Evolutionary conservation across 2,329 filamentous ascomycete genomes (phyloP).

Genomic region (Aspergillus nomiae): DNA sequence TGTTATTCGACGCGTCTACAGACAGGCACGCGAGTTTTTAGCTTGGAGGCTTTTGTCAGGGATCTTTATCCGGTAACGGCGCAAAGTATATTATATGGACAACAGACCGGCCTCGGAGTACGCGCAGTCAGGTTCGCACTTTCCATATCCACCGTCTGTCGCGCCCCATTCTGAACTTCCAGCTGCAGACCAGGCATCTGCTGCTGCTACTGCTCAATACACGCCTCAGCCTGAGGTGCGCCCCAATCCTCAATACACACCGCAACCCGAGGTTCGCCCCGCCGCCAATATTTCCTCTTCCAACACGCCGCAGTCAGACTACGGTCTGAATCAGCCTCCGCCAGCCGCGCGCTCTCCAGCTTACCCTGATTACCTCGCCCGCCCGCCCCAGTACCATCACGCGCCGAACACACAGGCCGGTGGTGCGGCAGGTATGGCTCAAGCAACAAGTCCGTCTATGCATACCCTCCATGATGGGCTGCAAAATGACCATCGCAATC

Average conservation of each 20-base stretch:
- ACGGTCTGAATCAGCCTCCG: conserved; percentile 73
- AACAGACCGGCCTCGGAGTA: conserved; percentile 70
- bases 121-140: conserved; percentile 83
- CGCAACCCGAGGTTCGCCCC: conserved; percentile 76
- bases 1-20: conserved; percentile 33
- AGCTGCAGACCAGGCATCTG: conserved; percentile 87
- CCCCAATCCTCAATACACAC: conserved; percentile 68
- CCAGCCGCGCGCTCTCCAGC: conserved; percentile 76
- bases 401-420: conserved; percentile 70
- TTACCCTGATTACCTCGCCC: conserved; percentile 85
- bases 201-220: conserved; percentile 58
- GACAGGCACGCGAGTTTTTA: conserved; percentile 28
- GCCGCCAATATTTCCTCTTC: conserved; percentile 69
- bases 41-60: conserved; percentile 24
- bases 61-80: conserved; percentile 23
- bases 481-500: conserved; percentile 72
- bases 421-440: conserved; percentile 90
- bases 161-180: conserved; percentile 78
- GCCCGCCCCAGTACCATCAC: conserved; percentile 71
- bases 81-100: conserved; percentile 54
- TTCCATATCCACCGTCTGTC: conserved; percentile 55
- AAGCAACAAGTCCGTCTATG: conserved; percentile 98
- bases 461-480: conserved; percentile 74
- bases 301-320: conserved; percentile 85
- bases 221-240: conserved; percentile 42